Percentiles rank a stretch among this genome's conserved stretches.
Evolutionary conservation across 345 rosid species (phyloP).

Genomic region (Mallotus nudiflorus): DNA sequence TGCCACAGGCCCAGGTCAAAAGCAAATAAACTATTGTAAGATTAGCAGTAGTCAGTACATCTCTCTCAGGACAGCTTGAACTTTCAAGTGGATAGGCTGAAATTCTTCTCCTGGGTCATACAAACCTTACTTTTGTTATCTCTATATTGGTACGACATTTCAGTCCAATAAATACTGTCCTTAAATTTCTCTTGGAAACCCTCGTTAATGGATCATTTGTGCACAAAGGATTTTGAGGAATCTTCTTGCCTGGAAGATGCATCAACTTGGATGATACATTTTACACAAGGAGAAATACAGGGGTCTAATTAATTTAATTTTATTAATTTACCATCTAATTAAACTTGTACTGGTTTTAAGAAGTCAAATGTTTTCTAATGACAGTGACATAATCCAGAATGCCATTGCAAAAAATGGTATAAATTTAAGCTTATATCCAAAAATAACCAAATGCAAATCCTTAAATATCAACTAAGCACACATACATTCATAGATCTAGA

Average conservation of each 20-base stretch:
- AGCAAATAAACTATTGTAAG: not conserved
- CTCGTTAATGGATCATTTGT: not conserved
- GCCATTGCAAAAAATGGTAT: too few relatives aligned
- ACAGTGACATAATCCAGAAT: not conserved
- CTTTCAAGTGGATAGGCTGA: not conserved
- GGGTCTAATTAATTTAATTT: too few relatives aligned
- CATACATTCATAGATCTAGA: not conserved
- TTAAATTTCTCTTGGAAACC: not conserved
- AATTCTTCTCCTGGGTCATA: not conserved
- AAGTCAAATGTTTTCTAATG: not conserved
- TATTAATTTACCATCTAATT: too few relatives aligned
- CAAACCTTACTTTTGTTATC: not conserved
- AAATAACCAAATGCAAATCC: too few relatives aligned
- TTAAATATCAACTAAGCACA: too few relatives aligned
- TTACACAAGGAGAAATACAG: not conserved
- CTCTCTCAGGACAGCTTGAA: not conserved
- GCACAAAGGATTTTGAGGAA: not conserved
- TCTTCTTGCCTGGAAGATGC: not conserved
- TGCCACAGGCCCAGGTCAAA: not conserved
- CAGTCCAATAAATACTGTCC: not conserved
- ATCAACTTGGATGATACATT: not conserved
- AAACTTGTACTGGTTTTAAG: too few relatives aligned
- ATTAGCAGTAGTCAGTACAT: not conserved
- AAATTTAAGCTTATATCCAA: too few relatives aligned
- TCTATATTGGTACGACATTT: not conserved